Conservation (phyloP, 2,329 filamentous ascomycete genomes). For the Delphinella strobiligena region DNA sequence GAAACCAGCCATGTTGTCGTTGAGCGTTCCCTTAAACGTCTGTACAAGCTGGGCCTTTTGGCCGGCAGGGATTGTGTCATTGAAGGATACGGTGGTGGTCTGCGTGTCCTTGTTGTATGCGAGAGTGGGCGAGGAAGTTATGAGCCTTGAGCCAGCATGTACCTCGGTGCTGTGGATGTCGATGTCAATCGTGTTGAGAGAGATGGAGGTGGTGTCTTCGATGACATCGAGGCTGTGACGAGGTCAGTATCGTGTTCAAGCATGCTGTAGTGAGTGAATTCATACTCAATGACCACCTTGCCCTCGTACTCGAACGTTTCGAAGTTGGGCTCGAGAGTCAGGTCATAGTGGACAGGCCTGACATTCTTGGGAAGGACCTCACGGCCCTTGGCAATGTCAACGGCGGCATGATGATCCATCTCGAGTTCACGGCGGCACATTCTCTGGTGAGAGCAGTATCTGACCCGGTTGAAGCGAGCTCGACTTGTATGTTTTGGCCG, state of each 20-base stretch:
- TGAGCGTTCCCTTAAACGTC: conserved; percentile 67
- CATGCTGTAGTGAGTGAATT: conserved; percentile 1
- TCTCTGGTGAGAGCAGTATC: conserved; percentile 65
- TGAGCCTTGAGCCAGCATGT: conserved; percentile 43
- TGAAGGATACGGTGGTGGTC: conserved; percentile 69
- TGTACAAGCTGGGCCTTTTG: conserved; percentile 67
- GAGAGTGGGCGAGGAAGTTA: conserved; percentile 53
- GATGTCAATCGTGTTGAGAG: conserved; percentile 78
- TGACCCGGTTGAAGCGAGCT: conserved; percentile 13
- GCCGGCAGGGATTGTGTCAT: conserved; percentile 59
- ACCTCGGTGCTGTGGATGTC: conserved; percentile 67
- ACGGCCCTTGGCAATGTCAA: conserved; percentile 53
- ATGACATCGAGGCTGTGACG: conserved; percentile 57
- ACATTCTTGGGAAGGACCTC: conserved; percentile 88
- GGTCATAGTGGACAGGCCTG: conserved; percentile 80
- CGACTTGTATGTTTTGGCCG: conserved; percentile 3
- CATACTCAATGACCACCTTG: conserved; percentile 66
- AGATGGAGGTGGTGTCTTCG: conserved; percentile 73
- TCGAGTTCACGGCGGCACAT: conserved; percentile 58
- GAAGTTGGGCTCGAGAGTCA: conserved; percentile 86
- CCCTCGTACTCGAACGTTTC: conserved; percentile 79
- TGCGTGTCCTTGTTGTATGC: conserved; percentile 69
- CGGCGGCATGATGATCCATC: conserved; percentile 35
- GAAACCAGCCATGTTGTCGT: conserved; percentile 96
- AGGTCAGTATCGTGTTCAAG: conserved; percentile 8